Base-by-base conservation (phyloP, 2,329 filamentous ascomycete species). In the Aureobasidium lini region DNA sequence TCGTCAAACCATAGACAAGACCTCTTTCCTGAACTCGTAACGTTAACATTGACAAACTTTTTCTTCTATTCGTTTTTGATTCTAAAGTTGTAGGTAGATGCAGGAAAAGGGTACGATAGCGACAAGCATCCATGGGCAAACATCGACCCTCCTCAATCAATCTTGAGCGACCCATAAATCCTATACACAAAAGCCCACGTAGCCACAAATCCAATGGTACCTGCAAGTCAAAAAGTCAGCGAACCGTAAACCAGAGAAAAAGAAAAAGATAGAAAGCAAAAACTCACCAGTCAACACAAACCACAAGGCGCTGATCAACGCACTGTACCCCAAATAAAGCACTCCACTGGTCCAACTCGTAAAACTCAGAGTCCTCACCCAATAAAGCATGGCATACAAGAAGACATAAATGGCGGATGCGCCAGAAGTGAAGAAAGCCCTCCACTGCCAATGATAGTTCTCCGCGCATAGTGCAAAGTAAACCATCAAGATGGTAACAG, bases 371-470 rank as follows among this genome's bases (percentile, higher is more conserved):
- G 93, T 91, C 68, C 89, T 92, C 37, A 91, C 77, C 83, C 94
- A 94, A 76, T 96, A 97, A 57, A 96, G 80, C 66, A 99, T 75
- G 57, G 91, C 92, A 73, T 96, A 95, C 40, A 88, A 76, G 73
- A 97, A 97, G 47, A 99, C 91, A 71, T 97, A 99, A 13, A 84
- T 83, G 1, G 92, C 92, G 56, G 88, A 95, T 70, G 91, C 93
- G 61, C 94, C 94, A 0, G 91, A 91, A 2, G 90, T 93, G 61
- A 90, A 82, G 77, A 99, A 99, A 6, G 91, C 87, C 56, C 94
- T 85, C 94, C 94, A 99, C 68, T 97, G 94, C 94, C 94, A 99
- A 73, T 96, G 89, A 76, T 99, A 99, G 75, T 99, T 94, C 76
- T 99, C 94, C 0, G 90, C 86, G 71, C 93, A 97, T 13, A 99